Conservation (phyloP, 257 asterid genomes). For the Coffea canephora region DNA sequence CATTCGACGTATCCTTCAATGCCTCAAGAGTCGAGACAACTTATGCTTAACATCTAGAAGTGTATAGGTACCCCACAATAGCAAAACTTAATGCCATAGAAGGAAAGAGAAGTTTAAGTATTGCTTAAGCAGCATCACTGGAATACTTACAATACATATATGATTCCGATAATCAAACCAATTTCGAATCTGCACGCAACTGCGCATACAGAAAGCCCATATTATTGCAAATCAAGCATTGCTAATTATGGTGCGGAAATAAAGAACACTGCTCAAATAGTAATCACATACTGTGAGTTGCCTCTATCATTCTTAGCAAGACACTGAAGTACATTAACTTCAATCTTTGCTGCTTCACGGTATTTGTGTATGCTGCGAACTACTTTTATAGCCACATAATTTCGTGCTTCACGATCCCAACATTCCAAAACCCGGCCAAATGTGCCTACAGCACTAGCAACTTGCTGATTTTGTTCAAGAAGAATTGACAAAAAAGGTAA, state of each 20-base stretch:
- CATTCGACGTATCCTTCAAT: conserved; percentile 8
- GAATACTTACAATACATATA: conserved; percentile 73
- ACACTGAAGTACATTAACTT: conserved; percentile 61
- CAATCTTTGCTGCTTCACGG: conserved; percentile 82
- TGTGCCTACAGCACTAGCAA: conserved; percentile 94
- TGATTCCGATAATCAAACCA: conserved; percentile 92
- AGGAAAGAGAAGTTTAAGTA: conserved; percentile 6
- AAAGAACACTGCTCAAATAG: conserved; percentile 9
- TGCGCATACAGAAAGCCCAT: conserved; percentile 25
- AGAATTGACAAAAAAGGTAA: conserved; percentile 50
- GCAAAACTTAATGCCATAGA: conserved; percentile 8
- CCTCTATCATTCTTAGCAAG: conserved; percentile 59
- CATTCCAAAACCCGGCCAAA: conserved; percentile 94
- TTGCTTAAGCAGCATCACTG: conserved; percentile 2
- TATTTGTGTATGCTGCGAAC: conserved; percentile 71
- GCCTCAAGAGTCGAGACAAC: conserved; percentile 11
- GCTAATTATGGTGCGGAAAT: background rate
- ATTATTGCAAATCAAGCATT: conserved; percentile 1
- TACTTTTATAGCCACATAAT: conserved; percentile 71
- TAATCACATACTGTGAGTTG: conserved; percentile 52
- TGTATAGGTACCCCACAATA: conserved; percentile 1
- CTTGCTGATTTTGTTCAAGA: conserved; percentile 73
- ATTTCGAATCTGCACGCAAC: conserved; percentile 73
- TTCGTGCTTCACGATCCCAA: conserved; percentile 72
- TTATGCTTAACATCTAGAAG: background rate